Evolutionary conservation across 495 filamentous ascomycete genomes (phyloP).

Genomic region (Apiosordaria backusii): DNA sequence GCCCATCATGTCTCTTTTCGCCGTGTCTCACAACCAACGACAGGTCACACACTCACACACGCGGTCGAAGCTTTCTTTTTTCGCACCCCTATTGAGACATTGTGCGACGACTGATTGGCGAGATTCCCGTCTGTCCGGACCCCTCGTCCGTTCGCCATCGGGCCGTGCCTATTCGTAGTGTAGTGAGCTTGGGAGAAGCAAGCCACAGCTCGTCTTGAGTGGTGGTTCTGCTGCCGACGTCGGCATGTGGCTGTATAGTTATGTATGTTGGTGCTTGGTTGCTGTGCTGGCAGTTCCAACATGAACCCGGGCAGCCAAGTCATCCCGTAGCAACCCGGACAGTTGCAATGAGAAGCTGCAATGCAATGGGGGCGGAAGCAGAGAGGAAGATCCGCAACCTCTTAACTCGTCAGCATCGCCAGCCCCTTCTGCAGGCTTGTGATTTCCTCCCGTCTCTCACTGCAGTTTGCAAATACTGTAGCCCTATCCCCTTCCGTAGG

Average conservation of each 20-base stretch:
- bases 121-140: conserved; percentile 1
- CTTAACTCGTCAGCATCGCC: neutral
- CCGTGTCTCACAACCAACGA: neutral
- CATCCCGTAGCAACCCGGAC: neutral
- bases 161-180: conserved; percentile 6
- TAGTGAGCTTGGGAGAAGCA: neutral
- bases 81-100: neutral
- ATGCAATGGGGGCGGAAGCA: conserved; percentile 10
- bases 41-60: neutral
- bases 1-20: neutral
- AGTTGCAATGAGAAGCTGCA: conserved; percentile 8
- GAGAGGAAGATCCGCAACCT: conserved; percentile 1
- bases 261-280: neutral
- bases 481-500: too few species aligned
- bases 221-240: neutral
- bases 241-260: neutral
- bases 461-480: neutral
- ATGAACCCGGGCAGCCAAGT: neutral
- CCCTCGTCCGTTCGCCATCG: conserved; percentile 5
- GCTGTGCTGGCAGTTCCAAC: conserved; percentile 3
- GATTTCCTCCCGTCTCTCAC: neutral
- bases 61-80: neutral
- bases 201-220: neutral
- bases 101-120: neutral
- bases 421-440: neutral